phyloP scores from a whole-genome alignment of 306 rosid species.

The Vachellia pachyceras region DNA sequence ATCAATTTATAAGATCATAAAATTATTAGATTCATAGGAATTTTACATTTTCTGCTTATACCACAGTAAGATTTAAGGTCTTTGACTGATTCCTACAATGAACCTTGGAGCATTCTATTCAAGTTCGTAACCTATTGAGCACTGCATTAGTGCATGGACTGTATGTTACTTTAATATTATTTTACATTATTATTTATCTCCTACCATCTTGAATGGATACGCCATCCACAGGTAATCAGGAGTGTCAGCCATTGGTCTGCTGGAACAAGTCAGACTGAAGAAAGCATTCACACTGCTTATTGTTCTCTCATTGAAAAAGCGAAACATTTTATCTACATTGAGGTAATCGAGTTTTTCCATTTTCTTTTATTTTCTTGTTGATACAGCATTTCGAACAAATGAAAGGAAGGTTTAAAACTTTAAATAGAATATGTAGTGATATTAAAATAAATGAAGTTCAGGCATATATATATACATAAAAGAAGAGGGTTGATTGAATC shows the following conservation, averaged over 20 bases:
- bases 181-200: conserved; percentile 23
- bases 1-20: conserved; percentile 2
- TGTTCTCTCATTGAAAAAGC: conserved; percentile 94
- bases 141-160: conserved; percentile 1
- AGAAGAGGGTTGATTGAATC: not conserved
- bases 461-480: not conserved
- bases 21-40: conserved; percentile 8
- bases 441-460: not conserved
- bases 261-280: conserved; percentile 91
- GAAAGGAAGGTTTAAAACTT: not conserved
- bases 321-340: conserved; percentile 89
- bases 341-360: conserved; percentile 53
- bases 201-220: conserved; percentile 38
- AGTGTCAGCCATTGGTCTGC: conserved; percentile 99
- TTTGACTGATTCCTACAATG: not conserved
- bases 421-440: conserved; percentile 6
- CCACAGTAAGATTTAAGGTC: not conserved
- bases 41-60: conserved; percentile 20
- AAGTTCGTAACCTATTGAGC: conserved; percentile 14
- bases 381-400: conserved; percentile 21
- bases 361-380: not conserved
- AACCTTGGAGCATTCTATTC: conserved; percentile 26
- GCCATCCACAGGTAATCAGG: conserved; percentile 74
- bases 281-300: conserved; percentile 93
- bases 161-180: conserved; percentile 32